Evolutionary conservation across 1,139 yeast genomes (phyloP).

Genomic region (Blastobotrys buckinghamii): DNA sequence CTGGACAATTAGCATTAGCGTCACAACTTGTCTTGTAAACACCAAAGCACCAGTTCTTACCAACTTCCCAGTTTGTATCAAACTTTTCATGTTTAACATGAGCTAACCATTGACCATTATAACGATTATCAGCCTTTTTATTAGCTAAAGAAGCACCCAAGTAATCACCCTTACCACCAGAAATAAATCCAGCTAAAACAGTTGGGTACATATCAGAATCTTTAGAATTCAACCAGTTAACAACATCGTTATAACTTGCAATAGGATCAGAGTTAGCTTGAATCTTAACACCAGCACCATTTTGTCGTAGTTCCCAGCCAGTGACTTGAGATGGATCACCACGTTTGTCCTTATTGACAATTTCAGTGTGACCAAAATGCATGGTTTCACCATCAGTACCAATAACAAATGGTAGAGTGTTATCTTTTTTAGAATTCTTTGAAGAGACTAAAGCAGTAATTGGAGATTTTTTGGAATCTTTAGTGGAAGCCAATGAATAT

Average conservation of each 20-base stretch:
- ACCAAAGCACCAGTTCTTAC: conserved; percentile 10
- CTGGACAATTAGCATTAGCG: not conserved
- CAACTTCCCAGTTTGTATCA: conserved; percentile 6
- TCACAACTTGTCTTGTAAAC: conserved; percentile 9
- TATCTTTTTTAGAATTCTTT: not conserved
- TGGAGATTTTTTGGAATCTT: not conserved
- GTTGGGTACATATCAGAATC: not conserved
- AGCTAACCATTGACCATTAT: conserved; percentile 9
- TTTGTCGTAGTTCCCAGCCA: conserved; percentile 6
- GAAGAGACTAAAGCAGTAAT: conserved; percentile 3
- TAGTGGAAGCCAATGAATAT: not conserved
- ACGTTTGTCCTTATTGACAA: not conserved
- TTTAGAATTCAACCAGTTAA: conserved; percentile 1
- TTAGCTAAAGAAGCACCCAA: conserved; percentile 3
- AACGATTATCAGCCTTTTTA: not conserved
- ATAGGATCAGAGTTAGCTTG: conserved; percentile 9
- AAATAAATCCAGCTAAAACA: conserved; percentile 3
- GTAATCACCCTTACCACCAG: conserved; percentile 2
- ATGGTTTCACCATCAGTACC: conserved; percentile 1
- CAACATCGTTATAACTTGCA: conserved; percentile 7
- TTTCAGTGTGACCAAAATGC: conserved; percentile 4
- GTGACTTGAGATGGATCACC: conserved; percentile 1
- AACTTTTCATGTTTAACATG: conserved; percentile 5
- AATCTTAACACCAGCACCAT: conserved; percentile 6
- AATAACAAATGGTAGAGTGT: conserved; percentile 1